Evolutionary conservation across 2,329 filamentous ascomycete species (phyloP), one percentile per base, ranked within the genome.

Genomic region (Apiospora aurea): DNA sequence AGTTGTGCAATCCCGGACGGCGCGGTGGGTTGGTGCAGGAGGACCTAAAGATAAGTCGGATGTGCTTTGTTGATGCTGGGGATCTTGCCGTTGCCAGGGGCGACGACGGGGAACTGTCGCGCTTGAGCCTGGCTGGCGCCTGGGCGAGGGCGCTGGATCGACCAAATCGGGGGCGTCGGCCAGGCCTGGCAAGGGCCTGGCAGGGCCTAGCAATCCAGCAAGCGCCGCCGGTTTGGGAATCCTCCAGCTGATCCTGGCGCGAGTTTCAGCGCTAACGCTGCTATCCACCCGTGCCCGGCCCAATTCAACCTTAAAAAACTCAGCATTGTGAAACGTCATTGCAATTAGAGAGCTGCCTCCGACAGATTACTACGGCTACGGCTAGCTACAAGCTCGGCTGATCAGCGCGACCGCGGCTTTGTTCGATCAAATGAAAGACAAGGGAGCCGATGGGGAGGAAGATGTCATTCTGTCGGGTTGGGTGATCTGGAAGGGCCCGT

Each of bases 1-100:
- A 64, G 57, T 64, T 64, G 57, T 64, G 57, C 57, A 64, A 64
- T 64, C 57, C 57, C 34, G 57, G 57, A 64, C 34, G 57, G 34
- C 57, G 57, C 21, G 57, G 34, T 41, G 57, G 57, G 57, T 64
- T 64, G 57, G 41, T 64, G 57, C 57, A 64, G 57, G 57, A 64
- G 57, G 57, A 41, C 29, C 57, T 38, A 61, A 61, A 64, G 29
- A 64, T 64, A 64, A 64, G 34, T 64, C 34, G 57, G 57, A 64
- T 38, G 49, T 26, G 34, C 18, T 64, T 64, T 64, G 57, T 64
- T 64, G 57, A 64, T 21, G 34, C n/a, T n/a, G 57, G 29, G 34
- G 53, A 61, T 61, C 3, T 11, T 6, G 2, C 16, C 16, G 57
- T 64, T 64, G 57, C 34, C 57, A 41, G 18, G 57, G 57, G 57